Base-by-base conservation (phyloP, 768 basidiomycete genomes). In the Psilocybe tampanensis region DNA sequence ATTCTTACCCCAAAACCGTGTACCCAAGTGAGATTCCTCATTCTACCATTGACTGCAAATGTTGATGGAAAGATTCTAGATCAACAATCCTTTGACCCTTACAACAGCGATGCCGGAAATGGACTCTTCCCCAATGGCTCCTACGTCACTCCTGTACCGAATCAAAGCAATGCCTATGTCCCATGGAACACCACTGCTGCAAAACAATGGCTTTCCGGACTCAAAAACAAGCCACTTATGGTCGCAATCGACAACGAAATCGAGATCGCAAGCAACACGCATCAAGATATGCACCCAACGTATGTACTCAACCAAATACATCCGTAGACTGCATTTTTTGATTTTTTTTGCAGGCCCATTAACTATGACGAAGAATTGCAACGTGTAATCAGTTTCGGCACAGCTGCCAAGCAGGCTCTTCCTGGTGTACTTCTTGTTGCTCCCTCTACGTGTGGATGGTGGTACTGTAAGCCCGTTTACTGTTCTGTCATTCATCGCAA, bases 271-370 rank as follows among this genome's bases (percentile, higher is more conserved):
- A 68, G 69, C 49, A 78, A 63, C 58, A 84, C 82, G 17, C 82
- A 84, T 62, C 78, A 80, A 65, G 82, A 84, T 59, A 84, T 84
- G 80, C 82, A 84, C 62, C 81, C 82, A 1, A 60, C 58, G 78
- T 79, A 66, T 36, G 73, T 62, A 17, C 9, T n/a, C n/a, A n/a
- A n/a, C n/a, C n/a, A n/a, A n/a, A 21, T 51, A 21, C 33, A 51
- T 47, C 19, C 48, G 29, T 39, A 39, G 7, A 22, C 5, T 55
- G 53, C 33, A 58, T 29, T 47, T 32, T 44, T 41, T 32, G 11
- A 42, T 51, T 12, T 18, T 23, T 47, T 48, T 12, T 39, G 13
- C 43, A 80, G 78, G 6, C 74, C 74, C 1, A 72, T 84, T 53
- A 68, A 71, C 19, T 84, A 81, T 57, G 82, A 83, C 58, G 82